These are phyloP conservation scores for Entophlyctis luteolus DNA, from an alignment of 192 early-diverging fungal species.

Conservation along the genomic window DNA sequence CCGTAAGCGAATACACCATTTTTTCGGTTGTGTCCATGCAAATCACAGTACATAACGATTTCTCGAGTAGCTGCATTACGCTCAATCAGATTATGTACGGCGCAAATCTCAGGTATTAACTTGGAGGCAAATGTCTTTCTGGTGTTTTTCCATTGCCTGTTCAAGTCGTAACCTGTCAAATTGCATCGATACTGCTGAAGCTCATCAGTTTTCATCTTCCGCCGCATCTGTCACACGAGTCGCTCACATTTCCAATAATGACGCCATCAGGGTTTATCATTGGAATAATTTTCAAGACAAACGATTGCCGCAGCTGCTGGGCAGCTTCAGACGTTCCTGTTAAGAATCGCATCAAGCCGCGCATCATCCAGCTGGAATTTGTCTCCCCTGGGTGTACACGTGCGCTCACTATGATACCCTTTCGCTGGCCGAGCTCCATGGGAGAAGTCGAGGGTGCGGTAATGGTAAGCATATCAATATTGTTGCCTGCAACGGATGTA, in stretches of 20 bases:
- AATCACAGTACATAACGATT: slow-evolving; percentile 40
- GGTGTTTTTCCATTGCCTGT: slow-evolving; percentile 36
- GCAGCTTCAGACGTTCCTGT: slow-evolving; percentile 22
- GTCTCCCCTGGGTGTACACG: slow-evolving; percentile 46
- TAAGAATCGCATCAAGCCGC: slow-evolving; percentile 38
- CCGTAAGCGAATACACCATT: slow-evolving; percentile 48
- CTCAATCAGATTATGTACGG: slow-evolving; percentile 24
- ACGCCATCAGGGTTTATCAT: slow-evolving; percentile 50
- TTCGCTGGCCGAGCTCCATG: slow-evolving; percentile 18
- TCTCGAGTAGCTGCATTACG: slow-evolving; percentile 9
- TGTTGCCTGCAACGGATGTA: slow-evolving; percentile 35
- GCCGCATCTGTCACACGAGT: background rate
- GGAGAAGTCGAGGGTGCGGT: slow-evolving; percentile 26
- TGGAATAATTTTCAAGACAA: slow-evolving; percentile 43
- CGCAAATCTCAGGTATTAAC: slow-evolving; percentile 27
- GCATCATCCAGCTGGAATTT: slow-evolving; percentile 40
- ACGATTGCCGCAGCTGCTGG: slow-evolving; percentile 25
- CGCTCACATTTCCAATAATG: slow-evolving; percentile 35
- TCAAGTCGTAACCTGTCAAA: slow-evolving; percentile 43
- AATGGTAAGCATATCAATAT: slow-evolving; percentile 34
- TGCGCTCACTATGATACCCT: slow-evolving; percentile 34
- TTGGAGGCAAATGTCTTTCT: background rate
- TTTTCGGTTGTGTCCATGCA: slow-evolving; percentile 48
- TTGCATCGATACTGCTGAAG: slow-evolving; percentile 38
- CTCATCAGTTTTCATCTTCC: slow-evolving; percentile 5